Percentiles rank a stretch among this genome's conserved stretches.
Evolutionary conservation across 805 yeast genomes (phyloP).

Genomic region (Suhomyces sp.): DNA sequence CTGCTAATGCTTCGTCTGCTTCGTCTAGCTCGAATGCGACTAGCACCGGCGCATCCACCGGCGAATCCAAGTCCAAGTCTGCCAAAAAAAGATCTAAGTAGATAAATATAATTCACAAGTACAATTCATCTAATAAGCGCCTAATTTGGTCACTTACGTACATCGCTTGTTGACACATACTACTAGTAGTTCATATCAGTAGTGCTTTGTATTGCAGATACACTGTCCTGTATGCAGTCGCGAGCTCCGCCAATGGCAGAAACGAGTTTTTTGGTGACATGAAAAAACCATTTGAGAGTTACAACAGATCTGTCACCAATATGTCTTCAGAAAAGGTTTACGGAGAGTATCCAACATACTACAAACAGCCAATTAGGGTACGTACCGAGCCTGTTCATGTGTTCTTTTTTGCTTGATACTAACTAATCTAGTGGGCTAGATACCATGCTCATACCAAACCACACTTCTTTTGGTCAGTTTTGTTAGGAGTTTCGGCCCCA

Average conservation of each 20-base stretch:
- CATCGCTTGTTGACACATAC: not conserved
- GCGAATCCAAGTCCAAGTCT: conserved; percentile 4
- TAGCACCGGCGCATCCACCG: conserved; percentile 4
- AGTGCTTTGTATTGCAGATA: not conserved
- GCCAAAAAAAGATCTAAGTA: conserved; percentile 7
- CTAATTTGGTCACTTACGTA: no score
- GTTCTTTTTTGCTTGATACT: conserved; percentile 9
- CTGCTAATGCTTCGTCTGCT: not conserved
- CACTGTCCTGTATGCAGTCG: conserved; percentile 1
- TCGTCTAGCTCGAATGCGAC: not conserved
- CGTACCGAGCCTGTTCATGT: conserved; percentile 23
- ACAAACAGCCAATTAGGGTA: conserved; percentile 62
- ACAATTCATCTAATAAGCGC: no score
- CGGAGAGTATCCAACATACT: conserved; percentile 56
- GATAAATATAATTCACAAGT: not conserved
- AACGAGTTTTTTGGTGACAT: not conserved
- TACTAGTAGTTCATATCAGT: not conserved
- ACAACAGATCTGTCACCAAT: not conserved
- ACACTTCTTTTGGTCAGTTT: conserved; percentile 63
- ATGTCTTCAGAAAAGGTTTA: conserved; percentile 35
- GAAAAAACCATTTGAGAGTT: conserved; percentile 1
- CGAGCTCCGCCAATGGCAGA: conserved; percentile 4
- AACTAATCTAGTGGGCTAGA: conserved; percentile 57
- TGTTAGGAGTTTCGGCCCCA: conserved; percentile 68
- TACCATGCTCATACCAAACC: conserved; percentile 76